These are phyloP conservation scores for Malassezia yamatoensis DNA, from an alignment of 1,284 basidiomycete species.

Conservation along the genomic window DNA sequence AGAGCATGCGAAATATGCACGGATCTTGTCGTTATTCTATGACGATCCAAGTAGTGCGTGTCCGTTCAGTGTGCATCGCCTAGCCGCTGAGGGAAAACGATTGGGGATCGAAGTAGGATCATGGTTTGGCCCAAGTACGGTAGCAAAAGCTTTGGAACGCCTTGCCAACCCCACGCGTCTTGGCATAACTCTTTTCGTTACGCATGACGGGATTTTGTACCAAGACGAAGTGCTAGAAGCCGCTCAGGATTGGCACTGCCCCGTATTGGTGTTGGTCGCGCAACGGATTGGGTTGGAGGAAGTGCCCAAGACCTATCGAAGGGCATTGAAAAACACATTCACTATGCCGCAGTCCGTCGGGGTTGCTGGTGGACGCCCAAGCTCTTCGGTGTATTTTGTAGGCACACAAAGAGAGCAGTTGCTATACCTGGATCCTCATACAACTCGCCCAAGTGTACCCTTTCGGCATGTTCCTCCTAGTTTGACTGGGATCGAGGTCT, in stretches of 20 bases:
- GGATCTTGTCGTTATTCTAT: conserved; percentile 84
- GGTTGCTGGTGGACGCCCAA: conserved; percentile 86
- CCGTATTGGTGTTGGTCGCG: conserved; percentile 77
- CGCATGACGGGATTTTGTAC: conserved; percentile 68
- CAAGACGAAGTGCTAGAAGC: conserved; percentile 74
- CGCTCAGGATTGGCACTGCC: conserved; percentile 51
- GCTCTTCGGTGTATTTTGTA: conserved; percentile 94
- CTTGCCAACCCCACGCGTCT: conserved; percentile 58
- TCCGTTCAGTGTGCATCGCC: conserved; percentile 90
- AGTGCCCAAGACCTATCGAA: conserved; percentile 89
- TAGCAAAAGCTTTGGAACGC: conserved; percentile 80
- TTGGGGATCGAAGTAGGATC: conserved; percentile 89
- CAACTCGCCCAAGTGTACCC: conserved; percentile 69
- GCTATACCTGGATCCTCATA: conserved; percentile 93
- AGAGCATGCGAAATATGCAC: conserved; percentile 59
- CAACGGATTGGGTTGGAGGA: conserved; percentile 79
- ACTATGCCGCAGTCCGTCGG: conserved; percentile 89
- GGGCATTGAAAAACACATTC: conserved; percentile 80
- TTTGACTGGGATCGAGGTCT: conserved; percentile 22
- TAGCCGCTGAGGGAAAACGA: conserved; percentile 87
- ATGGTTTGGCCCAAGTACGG: conserved; percentile 96
- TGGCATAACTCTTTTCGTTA: conserved; percentile 67
- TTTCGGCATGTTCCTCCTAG: conserved; percentile 57
- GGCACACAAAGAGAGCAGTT: conserved; percentile 62
- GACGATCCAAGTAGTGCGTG: conserved; percentile 78